Conservation (phyloP, 176 grass and related monocot genomes). For the Thinopyrum elongatum region DNA sequence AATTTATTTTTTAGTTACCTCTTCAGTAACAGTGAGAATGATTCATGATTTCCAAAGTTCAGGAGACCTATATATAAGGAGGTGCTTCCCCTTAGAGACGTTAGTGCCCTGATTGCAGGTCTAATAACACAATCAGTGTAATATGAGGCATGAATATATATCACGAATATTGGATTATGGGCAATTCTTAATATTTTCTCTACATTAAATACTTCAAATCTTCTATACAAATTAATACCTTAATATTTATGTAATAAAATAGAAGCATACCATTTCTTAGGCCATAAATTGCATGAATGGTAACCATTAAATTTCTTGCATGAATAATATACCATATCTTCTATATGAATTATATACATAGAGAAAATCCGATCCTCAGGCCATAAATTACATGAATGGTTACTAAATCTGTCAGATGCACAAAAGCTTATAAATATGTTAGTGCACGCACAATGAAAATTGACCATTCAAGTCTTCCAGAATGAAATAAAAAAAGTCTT, state of each 20-base stretch:
- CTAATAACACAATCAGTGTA: too few species aligned
- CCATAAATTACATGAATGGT: not conserved
- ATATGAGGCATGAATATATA: too few species aligned
- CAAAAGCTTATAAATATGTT: not conserved
- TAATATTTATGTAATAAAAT: not conserved
- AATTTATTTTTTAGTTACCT: too few species aligned
- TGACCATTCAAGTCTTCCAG: not conserved
- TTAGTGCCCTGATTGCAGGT: too few species aligned
- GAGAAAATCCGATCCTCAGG: not conserved
- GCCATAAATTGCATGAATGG: not conserved
- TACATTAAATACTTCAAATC: not conserved
- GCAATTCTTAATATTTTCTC: not conserved
- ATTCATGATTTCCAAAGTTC: too few species aligned
- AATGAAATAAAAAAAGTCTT: not conserved
- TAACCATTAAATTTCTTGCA: not conserved
- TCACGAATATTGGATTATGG: too few species aligned
- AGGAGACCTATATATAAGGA: too few species aligned
- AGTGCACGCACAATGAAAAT: not conserved
- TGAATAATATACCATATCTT: not conserved
- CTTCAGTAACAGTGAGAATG: too few species aligned
- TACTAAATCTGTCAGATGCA: not conserved
- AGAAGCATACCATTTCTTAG: not conserved
- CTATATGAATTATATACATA: not conserved
- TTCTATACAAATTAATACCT: not conserved
- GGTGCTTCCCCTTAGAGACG: too few species aligned